A percentile compares a stretch with the other conserved stretches of the same genome.
These are phyloP conservation scores for Sarocladiaceae sp. DNA, from an alignment of 2,329 filamentous ascomycete genomes.

Conservation along the genomic window DNA sequence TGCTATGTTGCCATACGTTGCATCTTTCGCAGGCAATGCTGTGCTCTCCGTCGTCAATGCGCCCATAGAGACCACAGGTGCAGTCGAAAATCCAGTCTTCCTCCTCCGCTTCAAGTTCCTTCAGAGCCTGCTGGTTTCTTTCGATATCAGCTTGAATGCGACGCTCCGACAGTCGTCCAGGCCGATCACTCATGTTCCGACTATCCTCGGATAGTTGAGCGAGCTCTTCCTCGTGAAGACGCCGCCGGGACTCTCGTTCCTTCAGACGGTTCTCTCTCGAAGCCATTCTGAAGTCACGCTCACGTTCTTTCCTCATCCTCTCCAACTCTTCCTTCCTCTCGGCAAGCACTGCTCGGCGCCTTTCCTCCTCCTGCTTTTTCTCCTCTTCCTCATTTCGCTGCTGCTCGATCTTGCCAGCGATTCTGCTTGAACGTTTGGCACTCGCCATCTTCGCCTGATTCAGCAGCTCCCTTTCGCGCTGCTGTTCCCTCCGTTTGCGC, in stretches of 20 bases:
- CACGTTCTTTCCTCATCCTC: constrained; percentile 55
- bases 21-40: constrained; percentile 92
- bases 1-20: constrained; percentile 95
- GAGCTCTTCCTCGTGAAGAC: constrained; percentile 79
- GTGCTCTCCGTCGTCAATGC: constrained; percentile 90
- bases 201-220: constrained; percentile 72
- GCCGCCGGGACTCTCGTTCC: constrained; percentile 77
- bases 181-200: constrained; percentile 48
- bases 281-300: constrained; percentile 71
- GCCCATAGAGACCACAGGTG: constrained; percentile 80
- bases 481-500: constrained; percentile 61
- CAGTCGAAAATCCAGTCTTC: constrained; percentile 95
- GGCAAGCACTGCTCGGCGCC: constrained; percentile 50
- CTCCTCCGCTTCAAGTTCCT: constrained; percentile 65
- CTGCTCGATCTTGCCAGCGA: constrained; percentile 75
- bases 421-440: constrained; percentile 86
- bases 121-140: constrained; percentile 68
- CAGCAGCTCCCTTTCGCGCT: constrained; percentile 70
- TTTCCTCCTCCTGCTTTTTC: constrained; percentile 56
- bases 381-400: constrained; percentile 67
- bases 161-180: constrained; percentile 66
- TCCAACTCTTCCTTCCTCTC: constrained; percentile 62
- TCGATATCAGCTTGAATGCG: constrained; percentile 78
- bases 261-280: constrained; percentile 80
- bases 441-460: constrained; percentile 83